Evolutionary conservation across 495 filamentous ascomycete genomes (phyloP), one percentile per base, ranked within the genome.

Genomic region (Sordaria brevicollis): DNA sequence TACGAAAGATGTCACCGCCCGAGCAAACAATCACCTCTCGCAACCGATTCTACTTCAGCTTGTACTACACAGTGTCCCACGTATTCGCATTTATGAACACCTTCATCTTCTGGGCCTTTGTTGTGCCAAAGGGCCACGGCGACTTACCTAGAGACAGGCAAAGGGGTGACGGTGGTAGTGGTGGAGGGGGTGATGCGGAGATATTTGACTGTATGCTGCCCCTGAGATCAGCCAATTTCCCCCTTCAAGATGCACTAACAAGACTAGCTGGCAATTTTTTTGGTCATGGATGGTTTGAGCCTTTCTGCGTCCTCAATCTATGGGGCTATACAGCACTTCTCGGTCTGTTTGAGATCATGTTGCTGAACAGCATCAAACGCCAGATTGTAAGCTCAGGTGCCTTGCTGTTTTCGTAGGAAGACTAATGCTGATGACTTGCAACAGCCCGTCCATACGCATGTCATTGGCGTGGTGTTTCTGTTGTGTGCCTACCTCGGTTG

Each of bases 341-440:
- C 62, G 83, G 81, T 13, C 34, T 83, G 10, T 39, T 83, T 39
- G 86, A 87, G 74, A 77, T 86, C 1, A 35, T 81, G 25, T 73
- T 80, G 35, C 78, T 86, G 67, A 85, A 83, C 71, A 84, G 81
- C 74, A 83, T 86, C 71, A 83, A 77, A 39, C 81, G 82, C 66
- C 82, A 79, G 70, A 78, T 76, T 35, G 85, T 86, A 73, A 78
- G 76, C 75, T 5, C 35, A 49, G 36, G 17, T 66, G n/a, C n/a
- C 19, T 34, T 29, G 7, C 6, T 34, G 35, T 10, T 25, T 5
- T 35, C 17, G 33, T n/a, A 38, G 6, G 5, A 33, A 21, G 8
- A 5, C 37, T 37, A 37, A 3, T 35, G 43, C 35, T 4, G 3
- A 35, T 41, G n/a, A 8, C 43, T 76, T 36, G 74, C 39, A 66